These are phyloP conservation scores for Lagerstroemia speciosa DNA, from an alignment of 345 rosid genomes.

Conservation along the genomic window DNA sequence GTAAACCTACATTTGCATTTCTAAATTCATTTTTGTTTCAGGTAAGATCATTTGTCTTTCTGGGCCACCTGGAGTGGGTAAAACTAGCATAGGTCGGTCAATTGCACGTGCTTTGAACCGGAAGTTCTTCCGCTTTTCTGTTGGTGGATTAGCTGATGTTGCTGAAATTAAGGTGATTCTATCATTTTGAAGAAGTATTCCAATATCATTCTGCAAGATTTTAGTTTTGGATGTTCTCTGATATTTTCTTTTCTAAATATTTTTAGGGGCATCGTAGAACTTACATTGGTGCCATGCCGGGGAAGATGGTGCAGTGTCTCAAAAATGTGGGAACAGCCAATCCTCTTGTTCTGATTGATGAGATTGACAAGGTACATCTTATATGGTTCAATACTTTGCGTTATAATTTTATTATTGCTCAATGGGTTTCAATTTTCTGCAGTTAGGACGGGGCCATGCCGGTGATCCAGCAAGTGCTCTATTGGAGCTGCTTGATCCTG, in stretches of 20 bases:
- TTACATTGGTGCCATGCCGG: constrained; percentile 99
- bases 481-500: constrained; percentile 98
- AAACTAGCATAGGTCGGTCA: constrained; percentile 98
- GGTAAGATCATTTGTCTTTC: constrained; percentile 98
- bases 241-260: neutral
- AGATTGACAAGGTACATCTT: constrained; percentile 81
- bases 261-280: constrained; percentile 97
- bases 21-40: constrained; percentile 18
- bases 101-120: constrained; percentile 95
- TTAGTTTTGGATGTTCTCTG: neutral
- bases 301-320: constrained; percentile 99
- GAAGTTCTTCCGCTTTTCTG: constrained; percentile 91
- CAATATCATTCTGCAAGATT: neutral
- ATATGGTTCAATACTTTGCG: neutral
- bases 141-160: constrained; percentile 96
- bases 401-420: neutral
- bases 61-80: constrained; percentile 99
- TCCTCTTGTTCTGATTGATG: constrained; percentile 98
- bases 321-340: constrained; percentile 97
- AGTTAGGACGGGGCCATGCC: constrained; percentile 95
- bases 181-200: neutral
- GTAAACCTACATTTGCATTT: neutral
- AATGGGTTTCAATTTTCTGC: constrained; percentile 15
- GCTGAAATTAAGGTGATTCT: constrained; percentile 92
- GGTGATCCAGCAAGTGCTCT: constrained; percentile 99